phyloP scores from a whole-genome alignment of 1,284 basidiomycete species.

The Vanrija humicola region DNA sequence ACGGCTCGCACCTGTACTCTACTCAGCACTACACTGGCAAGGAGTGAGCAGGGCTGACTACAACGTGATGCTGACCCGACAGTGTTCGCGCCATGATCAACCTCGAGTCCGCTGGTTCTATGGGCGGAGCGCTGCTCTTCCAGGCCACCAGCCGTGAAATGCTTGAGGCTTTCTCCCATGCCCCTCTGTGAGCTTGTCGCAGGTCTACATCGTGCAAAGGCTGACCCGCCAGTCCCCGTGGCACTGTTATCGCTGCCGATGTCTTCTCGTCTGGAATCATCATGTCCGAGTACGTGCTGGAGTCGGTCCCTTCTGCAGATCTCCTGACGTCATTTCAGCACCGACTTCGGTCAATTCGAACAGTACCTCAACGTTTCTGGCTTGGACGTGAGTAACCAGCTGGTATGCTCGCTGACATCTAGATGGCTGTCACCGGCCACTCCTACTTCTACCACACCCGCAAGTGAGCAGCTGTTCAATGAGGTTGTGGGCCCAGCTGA shows the following conservation, averaged over 20 bases:
- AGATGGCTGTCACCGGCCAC: slow-evolving; percentile 93
- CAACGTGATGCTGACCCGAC: not conserved
- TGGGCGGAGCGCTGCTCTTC: slow-evolving; percentile 86
- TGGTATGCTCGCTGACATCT: slow-evolving; percentile 10
- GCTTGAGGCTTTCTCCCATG: slow-evolving; percentile 83
- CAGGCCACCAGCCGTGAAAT: slow-evolving; percentile 93
- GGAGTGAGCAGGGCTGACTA: slow-evolving; percentile 54
- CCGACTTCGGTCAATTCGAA: slow-evolving; percentile 91
- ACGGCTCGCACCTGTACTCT: slow-evolving; percentile 87
- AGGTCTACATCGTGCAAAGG: not conserved
- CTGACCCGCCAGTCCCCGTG: slow-evolving; percentile 64
- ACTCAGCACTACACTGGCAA: slow-evolving; percentile 73
- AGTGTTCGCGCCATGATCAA: slow-evolving; percentile 69
- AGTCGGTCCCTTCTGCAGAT: not conserved
- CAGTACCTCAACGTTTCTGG: slow-evolving; percentile 83
- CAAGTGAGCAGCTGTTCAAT: slow-evolving; percentile 50
- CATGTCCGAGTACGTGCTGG: slow-evolving; percentile 70
- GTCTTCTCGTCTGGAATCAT: slow-evolving; percentile 90
- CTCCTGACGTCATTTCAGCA: slow-evolving; percentile 53
- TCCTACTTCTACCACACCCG: slow-evolving; percentile 86
- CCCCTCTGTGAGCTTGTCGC: slow-evolving; percentile 58
- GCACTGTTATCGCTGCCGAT: slow-evolving; percentile 88
- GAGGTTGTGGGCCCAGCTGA: not conserved
- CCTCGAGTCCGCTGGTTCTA: slow-evolving; percentile 71
- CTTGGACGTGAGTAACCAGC: slow-evolving; percentile 60